Percentiles rank a stretch among this genome's conserved stretches.
These are phyloP conservation scores for Amaranthus cruentus DNA, from an alignment of 148 eudicot species.

Conservation along the genomic window DNA sequence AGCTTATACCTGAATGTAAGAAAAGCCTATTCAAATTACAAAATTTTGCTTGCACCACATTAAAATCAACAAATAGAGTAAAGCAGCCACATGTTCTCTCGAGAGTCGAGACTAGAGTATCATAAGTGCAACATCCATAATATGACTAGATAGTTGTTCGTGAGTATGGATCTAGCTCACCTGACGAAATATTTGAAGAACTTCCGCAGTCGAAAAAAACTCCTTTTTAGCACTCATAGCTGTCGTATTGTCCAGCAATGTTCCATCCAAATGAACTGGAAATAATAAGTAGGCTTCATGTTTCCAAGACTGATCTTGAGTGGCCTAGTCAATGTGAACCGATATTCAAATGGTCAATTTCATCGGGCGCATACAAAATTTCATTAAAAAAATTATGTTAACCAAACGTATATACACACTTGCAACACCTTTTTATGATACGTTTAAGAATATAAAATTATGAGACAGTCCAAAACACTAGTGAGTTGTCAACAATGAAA, in stretches of 20 bases:
- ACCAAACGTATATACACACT: no score
- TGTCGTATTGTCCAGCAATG: conserved; percentile 63
- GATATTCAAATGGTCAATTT: background rate
- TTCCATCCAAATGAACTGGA: conserved; percentile 87
- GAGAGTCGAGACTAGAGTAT: background rate
- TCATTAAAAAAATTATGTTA: background rate
- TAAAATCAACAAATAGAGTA: background rate
- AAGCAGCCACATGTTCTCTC: background rate
- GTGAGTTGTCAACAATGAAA: no score
- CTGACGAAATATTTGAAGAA: conserved; percentile 90
- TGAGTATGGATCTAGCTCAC: conserved; percentile 25
- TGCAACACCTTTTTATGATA: no score
- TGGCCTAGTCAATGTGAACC: conserved; percentile 36
- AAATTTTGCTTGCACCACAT: no score
- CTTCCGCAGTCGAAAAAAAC: conserved; percentile 71
- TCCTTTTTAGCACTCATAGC: conserved; percentile 73
- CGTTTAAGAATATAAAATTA: no score
- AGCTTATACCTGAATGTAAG: no score
- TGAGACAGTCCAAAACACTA: no score
- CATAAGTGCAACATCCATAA: background rate
- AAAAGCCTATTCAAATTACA: no score
- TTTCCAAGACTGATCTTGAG: conserved; percentile 77
- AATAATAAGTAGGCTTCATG: conserved; percentile 93
- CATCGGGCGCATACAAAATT: background rate
- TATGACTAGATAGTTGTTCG: background rate